phyloP scores from a whole-genome alignment of 306 rosid genomes.

The Mimosa bimucronata region DNA sequence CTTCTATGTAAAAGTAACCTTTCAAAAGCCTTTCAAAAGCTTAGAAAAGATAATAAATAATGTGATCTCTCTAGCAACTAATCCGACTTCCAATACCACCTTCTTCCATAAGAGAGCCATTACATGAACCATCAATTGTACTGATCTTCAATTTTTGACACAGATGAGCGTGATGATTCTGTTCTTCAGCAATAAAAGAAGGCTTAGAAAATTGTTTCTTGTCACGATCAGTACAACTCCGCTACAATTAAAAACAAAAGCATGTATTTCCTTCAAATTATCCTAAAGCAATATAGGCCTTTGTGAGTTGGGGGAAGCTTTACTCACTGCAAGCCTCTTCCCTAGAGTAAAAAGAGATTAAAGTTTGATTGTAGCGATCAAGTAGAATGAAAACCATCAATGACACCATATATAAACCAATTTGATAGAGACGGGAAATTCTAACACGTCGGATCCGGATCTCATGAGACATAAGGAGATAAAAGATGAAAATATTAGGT shows the following conservation, averaged over 20 bases:
- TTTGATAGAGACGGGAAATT: not conserved
- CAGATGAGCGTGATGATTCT: too few species aligned
- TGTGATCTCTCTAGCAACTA: not conserved
- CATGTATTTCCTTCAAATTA: not conserved
- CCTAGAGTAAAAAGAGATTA: not conserved
- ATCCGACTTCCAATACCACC: not conserved
- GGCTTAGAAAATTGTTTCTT: too few species aligned
- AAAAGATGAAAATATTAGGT: slow-evolving; percentile 41
- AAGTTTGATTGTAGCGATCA: not conserved
- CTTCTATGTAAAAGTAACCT: too few species aligned
- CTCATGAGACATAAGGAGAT: not conserved
- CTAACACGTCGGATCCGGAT: slow-evolving; percentile 13
- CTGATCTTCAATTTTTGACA: too few species aligned
- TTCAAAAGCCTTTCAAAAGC: too few species aligned
- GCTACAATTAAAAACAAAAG: not conserved
- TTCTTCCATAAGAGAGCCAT: not conserved
- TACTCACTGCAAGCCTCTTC: not conserved
- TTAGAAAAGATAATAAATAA: not conserved
- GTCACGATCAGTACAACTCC: too few species aligned
- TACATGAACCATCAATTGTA: too few species aligned
- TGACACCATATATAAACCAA: not conserved
- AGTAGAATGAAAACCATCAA: not conserved
- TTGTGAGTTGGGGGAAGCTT: too few species aligned
- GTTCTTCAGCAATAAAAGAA: too few species aligned
- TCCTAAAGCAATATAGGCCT: too few species aligned